Evolutionary conservation across 768 basidiomycete species (phyloP), one percentile per base, ranked within the genome.

Genomic region (Podaxis sp.): DNA sequence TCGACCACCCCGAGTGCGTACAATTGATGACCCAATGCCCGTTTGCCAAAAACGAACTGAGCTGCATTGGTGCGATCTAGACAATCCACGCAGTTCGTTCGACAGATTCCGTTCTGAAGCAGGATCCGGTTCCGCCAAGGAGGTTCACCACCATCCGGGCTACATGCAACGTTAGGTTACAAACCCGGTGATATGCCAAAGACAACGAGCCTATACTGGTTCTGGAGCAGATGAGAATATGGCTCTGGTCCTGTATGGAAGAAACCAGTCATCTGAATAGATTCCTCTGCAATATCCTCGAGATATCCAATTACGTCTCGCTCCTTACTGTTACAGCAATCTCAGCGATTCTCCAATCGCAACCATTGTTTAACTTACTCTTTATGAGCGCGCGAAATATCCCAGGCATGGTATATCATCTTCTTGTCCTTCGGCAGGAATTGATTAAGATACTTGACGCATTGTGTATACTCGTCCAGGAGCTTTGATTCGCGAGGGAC

Each of bases 11-110:
- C 97, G 3, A 99, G 85, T 0, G 95, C 96, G 72, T 96, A 93
- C 7, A 99, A 81, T 72, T 99, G 97, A 73, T 98, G 95, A 0
- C 95, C 96, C 17, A 99, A 79, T 0, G 92, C 97, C 22, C 92
- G 88, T 73, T 97, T 96, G 2, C 95, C 97, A 64, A 98, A 96
- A 0, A 96, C 94, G 70, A 98, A 98, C 70, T 98, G 96, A 0
- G 94, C 95, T 2, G 95, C 94, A 68, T 99, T 99, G 3, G 96
- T 99, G 11, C 96, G 87, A 74, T 97, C 95, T 13, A 99, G 78
- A 70, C 96, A 99, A 70, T 99, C 96, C 0, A 99, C 95, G 69
- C 97, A 99, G 70, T 99, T 99, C 0, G 88, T 95, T 15, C 97
- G 84, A 63, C 93, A 92, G 28, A 99, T 86, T 1, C 97, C 97